Base-by-base conservation (phyloP, 2,329 filamentous ascomycete species). In the Penicillium sp. region DNA sequence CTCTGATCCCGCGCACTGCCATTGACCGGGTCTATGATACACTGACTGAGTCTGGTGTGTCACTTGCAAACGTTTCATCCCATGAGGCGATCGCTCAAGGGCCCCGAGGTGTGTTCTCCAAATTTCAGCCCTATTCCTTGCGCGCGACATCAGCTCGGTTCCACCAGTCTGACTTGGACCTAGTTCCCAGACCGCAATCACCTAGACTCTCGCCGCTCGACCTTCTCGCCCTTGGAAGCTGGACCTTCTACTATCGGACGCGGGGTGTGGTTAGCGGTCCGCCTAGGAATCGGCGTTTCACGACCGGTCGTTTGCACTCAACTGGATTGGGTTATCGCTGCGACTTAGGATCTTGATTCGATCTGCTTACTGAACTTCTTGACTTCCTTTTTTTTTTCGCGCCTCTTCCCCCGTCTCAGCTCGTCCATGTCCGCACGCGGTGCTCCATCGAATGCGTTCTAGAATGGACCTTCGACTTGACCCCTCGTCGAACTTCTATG, bases 381-480 rank as follows among this genome's bases (percentile, higher is more conserved):
- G 48, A 35, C 45, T 48, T 45, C 50, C 39, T 49, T 43, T 53
- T 42, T 49, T 49, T 53, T 36, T 36, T 28, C 27, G 27, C 27
- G 9, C 9, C 27, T 4, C 10, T 28, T 10, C 41, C 41, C 35
- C 35, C 39, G 55, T 55, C 51, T 57, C 50, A 48, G 44, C 51
- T 35, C 46, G 46, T 55, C 47, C 39, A 55, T 58, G 48, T 30
- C 44, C 48, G 51, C 50, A 18, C 28, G 16, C 18, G 38, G 27
- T 31, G 50, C 43, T 51, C 54, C 47, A 60, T 63, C 57, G 55
- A 55, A 60, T 55, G 55, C 56, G 46, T 55, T 64, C 57, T 66
- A 71, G 64, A 57, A 79, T 79, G 76, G 74, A 78, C 57, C 70
- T 73, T 52, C 70, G 69, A 62, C 55, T 69, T 46, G 65, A 69